Base-by-base conservation (phyloP, 2,329 filamentous ascomycete genomes). In the Didymella arachidicola region DNA sequence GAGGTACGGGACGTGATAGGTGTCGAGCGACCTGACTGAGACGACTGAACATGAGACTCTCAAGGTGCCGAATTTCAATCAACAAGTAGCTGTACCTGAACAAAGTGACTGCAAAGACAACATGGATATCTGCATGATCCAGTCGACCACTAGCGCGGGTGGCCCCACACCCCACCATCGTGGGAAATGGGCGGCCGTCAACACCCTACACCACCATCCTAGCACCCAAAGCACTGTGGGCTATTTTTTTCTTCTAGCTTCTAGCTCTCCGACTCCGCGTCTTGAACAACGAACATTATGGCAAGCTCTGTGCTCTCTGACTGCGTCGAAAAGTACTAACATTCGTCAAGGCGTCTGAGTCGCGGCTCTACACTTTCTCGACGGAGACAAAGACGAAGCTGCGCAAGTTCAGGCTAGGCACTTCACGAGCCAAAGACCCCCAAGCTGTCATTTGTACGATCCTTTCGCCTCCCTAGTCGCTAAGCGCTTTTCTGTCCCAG, bases 371-470 rank as follows among this genome's bases (percentile, higher is more conserved):
- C 81, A 92, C 91, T 59, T 96, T 98, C 86, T 96, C 93, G 30
- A 86, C 88, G 64, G 92, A 95, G 80, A 97, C 92, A 44, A 95
- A 90, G 79, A 88, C 93, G 66, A 89, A 93, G 73, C 86, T 99
- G 66, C 90, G 92, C 78, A 98, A 97, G 80, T 99, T 99, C 81
- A 91, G 95, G 49, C 85, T 99, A 27, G 87, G 89, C 26, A 98
- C 95, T 2, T 97, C 93, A 32, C 84, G 95, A 65, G 88, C 92
- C 51, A 94, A 89, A 75, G 88, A 89, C 45, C 90, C 93, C 0
- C 92, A 97, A 81, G 95, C 93, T 61, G 88, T 96, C 62, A 96
- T 99, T 69, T 98, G 95, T 98, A 90, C 79, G 89, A 46, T 55
- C 27, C 59, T 61, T 55, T 48, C 46, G 50, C 41, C 18, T 46